These are phyloP conservation scores for Aspergillus texensis DNA, from an alignment of 2,329 filamentous ascomycete genomes.

Conservation along the genomic window DNA sequence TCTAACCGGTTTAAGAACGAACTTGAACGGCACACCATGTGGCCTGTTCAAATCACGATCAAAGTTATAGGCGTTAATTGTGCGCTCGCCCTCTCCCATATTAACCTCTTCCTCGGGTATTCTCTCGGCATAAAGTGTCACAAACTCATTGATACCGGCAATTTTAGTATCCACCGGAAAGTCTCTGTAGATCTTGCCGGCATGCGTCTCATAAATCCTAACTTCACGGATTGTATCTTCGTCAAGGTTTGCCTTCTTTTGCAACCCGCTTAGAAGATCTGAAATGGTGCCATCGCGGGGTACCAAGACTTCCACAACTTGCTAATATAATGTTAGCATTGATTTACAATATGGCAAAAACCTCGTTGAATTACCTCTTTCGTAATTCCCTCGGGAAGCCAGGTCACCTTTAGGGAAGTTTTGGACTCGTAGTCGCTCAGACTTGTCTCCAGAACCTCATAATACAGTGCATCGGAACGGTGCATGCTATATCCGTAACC, in stretches of 20 bases:
- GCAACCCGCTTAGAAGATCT: slow-evolving; percentile 74
- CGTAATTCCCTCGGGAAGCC: slow-evolving; percentile 84
- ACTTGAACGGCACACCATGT: slow-evolving; percentile 90
- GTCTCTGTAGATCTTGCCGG: slow-evolving; percentile 81
- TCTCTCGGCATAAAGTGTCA: slow-evolving; percentile 77
- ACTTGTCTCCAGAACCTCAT: slow-evolving; percentile 92
- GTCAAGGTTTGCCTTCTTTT: slow-evolving; percentile 78
- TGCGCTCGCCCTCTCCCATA: slow-evolving; percentile 65
- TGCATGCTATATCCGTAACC: slow-evolving; percentile 70
- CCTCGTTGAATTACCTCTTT: slow-evolving; percentile 69
- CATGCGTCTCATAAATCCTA: slow-evolving; percentile 80
- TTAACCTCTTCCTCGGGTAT: slow-evolving; percentile 70
- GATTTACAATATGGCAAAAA: neutral
- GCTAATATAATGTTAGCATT: slow-evolving; percentile 51
- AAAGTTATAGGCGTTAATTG: slow-evolving; percentile 86
- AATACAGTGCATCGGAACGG: slow-evolving; percentile 78
- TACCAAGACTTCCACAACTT: slow-evolving; percentile 79
- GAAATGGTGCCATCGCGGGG: slow-evolving; percentile 80
- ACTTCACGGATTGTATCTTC: slow-evolving; percentile 75
- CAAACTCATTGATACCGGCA: slow-evolving; percentile 83
- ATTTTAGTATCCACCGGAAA: slow-evolving; percentile 71
- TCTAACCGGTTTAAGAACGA: slow-evolving; percentile 77
- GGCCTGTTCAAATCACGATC: slow-evolving; percentile 82
- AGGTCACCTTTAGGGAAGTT: slow-evolving; percentile 80
- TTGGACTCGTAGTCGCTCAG: slow-evolving; percentile 91